A percentile compares a stretch with the other conserved stretches of the same genome.
Conservation (phyloP, 805 yeast genomes). For the Zygosaccharomyces bailii region DNA sequence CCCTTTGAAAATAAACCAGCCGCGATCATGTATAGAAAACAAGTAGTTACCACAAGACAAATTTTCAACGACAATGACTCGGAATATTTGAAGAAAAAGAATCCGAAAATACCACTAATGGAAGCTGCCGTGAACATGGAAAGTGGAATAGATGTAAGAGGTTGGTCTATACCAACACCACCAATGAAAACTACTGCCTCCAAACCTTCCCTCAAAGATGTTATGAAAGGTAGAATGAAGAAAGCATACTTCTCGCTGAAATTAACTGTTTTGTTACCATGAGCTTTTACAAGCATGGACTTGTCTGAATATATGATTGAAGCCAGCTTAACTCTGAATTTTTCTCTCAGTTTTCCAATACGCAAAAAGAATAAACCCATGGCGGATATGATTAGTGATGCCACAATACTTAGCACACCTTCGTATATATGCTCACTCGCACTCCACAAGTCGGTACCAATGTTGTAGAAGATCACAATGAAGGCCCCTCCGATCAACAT, state of each 20-base stretch:
- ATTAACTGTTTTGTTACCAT: conserved; percentile 29
- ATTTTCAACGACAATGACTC: conserved; percentile 70
- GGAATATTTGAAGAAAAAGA: conserved; percentile 70
- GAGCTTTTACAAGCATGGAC: conserved; percentile 18
- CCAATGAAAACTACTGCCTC: conserved; percentile 92
- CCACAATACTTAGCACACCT: conserved; percentile 73
- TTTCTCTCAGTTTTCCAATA: conserved; percentile 74
- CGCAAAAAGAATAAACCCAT: conserved; percentile 86
- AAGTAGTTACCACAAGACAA: conserved; percentile 70
- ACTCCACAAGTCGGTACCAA: conserved; percentile 86
- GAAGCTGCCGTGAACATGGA: conserved; percentile 58
- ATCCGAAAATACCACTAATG: conserved; percentile 62
- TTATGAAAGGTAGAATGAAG: conserved; percentile 76
- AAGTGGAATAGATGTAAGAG: conserved; percentile 59
- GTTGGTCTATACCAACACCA: conserved; percentile 77
- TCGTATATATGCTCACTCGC: conserved; percentile 88
- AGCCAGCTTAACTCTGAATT: conserved; percentile 68
- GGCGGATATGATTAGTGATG: conserved; percentile 72
- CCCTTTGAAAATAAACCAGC: conserved; percentile 86
- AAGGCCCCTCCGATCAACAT: conserved; percentile 68
- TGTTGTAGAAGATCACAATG: conserved; percentile 62
- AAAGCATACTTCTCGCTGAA: conserved; percentile 61
- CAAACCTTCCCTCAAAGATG: conserved; percentile 83
- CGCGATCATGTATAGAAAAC: conserved; percentile 77
- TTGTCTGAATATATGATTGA: conserved; percentile 38